Evolutionary conservation across 176 grass and related monocot genomes (phyloP).

Genomic region (Lolium perenne): DNA sequence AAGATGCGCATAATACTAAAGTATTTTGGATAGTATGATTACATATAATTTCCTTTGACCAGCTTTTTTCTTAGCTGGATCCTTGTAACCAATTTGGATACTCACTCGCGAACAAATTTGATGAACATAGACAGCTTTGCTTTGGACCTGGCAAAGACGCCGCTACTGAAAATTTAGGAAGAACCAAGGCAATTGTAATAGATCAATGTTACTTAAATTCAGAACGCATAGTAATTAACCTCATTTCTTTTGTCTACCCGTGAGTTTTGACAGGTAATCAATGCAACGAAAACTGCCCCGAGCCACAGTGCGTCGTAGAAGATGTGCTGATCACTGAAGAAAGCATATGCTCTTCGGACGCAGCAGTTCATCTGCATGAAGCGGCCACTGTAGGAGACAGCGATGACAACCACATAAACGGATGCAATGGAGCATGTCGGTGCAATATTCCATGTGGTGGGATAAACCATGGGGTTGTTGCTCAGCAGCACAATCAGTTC

Average conservation of each 20-base stretch:
- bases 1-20: too few relatives aligned
- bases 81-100: not conserved
- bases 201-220: not conserved
- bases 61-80: not conserved
- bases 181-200: not conserved
- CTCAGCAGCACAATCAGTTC: slow-evolving; percentile 8
- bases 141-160: not conserved
- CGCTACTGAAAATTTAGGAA: not conserved
- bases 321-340: slow-evolving; percentile 15
- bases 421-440: slow-evolving; percentile 1
- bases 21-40: too few relatives aligned
- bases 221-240: not conserved
- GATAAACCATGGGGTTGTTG: slow-evolving; percentile 23
- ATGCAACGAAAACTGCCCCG: not conserved
- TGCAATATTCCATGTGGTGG: not conserved
- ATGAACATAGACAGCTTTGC: not conserved
- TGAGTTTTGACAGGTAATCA: slow-evolving; percentile 14
- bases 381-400: not conserved
- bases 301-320: not conserved
- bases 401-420: slow-evolving; percentile 13
- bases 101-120: not conserved
- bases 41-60: too few relatives aligned
- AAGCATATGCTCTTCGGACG: not conserved
- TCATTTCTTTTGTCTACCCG: slow-evolving; percentile 9
- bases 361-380: slow-evolving; percentile 6